These are phyloP conservation scores for Diaporthe helianthi DNA, from an alignment of 2,329 filamentous ascomycete genomes.

Conservation along the genomic window DNA sequence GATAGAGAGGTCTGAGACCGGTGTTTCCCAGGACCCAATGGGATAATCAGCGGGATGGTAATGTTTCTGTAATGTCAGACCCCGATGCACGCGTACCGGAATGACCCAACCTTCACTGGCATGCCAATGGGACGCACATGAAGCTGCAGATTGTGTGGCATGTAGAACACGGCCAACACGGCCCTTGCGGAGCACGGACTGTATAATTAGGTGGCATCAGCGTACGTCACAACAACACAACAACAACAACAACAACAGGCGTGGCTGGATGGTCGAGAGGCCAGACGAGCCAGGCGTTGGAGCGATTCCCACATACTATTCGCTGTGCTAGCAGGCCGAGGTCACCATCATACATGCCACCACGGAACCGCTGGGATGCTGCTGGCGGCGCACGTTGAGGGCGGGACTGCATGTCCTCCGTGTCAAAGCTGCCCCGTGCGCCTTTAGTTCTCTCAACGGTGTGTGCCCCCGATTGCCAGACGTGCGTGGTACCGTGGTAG, in stretches of 20 bases:
- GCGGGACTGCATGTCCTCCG: slow-evolving; percentile 3
- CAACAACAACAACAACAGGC: slow-evolving; percentile 17
- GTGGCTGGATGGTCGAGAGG: not conserved
- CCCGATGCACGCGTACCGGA: slow-evolving; percentile 26
- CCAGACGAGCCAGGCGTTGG: not conserved
- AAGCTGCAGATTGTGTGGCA: slow-evolving; percentile 23
- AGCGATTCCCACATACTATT: not conserved
- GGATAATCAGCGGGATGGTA: slow-evolving; percentile 7
- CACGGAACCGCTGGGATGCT: slow-evolving; percentile 11
- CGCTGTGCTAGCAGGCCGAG: not conserved
- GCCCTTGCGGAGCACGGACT: slow-evolving; percentile 2
- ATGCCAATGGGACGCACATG: slow-evolving; percentile 14
- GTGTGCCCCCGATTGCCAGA: slow-evolving; percentile 9
- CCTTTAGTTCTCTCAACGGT: slow-evolving; percentile 11
- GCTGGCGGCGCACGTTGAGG: slow-evolving; percentile 15
- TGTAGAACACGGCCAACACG: slow-evolving; percentile 12
- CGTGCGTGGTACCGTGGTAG: slow-evolving; percentile 8
- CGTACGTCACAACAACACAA: not conserved
- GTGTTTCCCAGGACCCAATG: slow-evolving; percentile 21
- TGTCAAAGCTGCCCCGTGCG: slow-evolving; percentile 22
- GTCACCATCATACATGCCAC: not conserved
- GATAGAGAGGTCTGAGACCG: slow-evolving; percentile 27
- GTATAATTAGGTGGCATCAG: not conserved
- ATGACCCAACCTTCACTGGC: slow-evolving; percentile 2
- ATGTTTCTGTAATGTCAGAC: slow-evolving; percentile 29